These are phyloP conservation scores for Fusarium fujikuroi DNA, from an alignment of 2,329 filamentous ascomycete genomes.

Conservation along the genomic window DNA sequence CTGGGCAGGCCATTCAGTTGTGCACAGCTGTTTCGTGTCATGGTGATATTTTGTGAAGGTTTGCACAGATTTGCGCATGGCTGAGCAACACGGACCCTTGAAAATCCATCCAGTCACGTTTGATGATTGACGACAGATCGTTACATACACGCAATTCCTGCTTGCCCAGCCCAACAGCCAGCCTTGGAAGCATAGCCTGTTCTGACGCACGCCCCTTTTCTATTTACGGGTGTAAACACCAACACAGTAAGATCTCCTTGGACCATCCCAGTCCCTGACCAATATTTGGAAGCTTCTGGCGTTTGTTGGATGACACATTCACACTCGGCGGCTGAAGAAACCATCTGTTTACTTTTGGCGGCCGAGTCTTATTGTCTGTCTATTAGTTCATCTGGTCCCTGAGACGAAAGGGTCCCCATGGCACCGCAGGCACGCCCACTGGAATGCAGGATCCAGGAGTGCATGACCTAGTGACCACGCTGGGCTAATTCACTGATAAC, in stretches of 20 bases:
- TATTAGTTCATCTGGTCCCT: constrained; percentile 21
- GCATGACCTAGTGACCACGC: constrained; percentile 32
- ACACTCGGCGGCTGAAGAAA: constrained; percentile 23
- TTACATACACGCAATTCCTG: constrained; percentile 24
- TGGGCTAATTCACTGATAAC: constrained; percentile 32
- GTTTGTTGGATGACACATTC: constrained; percentile 13
- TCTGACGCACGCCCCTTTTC: constrained; percentile 34
- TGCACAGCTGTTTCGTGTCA: constrained; percentile 24
- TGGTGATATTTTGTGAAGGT: constrained; percentile 4
- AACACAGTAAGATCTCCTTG: constrained; percentile 11
- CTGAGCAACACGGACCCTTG: constrained; percentile 22
- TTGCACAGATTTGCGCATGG: constrained; percentile 34
- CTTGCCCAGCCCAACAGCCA: constrained; percentile 1
- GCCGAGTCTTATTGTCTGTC: neutral
- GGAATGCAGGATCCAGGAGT: constrained; percentile 46
- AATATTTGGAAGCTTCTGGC: constrained; percentile 25
- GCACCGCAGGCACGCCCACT: constrained; percentile 12
- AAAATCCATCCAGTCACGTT: constrained; percentile 24
- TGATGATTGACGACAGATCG: constrained; percentile 19
- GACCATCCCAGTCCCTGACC: constrained; percentile 11
- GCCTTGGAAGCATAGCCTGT: constrained; percentile 27
- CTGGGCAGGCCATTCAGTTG: neutral
- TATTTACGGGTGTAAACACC: constrained; percentile 28
- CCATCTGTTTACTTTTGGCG: constrained; percentile 17
- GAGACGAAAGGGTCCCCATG: constrained; percentile 22